Percentiles rank a stretch among this genome's conserved stretches.
Conservation (phyloP, 306 rosid genomes). For the Psophocarpus tetragonolobus region DNA sequence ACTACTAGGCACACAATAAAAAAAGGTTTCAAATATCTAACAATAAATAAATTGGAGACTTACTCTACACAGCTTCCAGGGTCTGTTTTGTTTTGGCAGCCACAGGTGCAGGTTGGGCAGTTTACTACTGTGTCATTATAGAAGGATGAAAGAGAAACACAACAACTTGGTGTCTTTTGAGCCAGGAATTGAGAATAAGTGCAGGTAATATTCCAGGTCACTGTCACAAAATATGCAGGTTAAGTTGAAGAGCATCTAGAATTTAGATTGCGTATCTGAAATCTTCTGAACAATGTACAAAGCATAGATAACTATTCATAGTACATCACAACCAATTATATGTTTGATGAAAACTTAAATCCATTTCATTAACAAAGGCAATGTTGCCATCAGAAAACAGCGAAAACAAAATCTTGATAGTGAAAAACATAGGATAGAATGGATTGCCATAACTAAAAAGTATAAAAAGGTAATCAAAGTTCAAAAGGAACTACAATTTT, state of each 20-base stretch:
- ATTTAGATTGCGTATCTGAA: not conserved
- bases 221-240: conserved; percentile 52
- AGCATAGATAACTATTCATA: conserved; percentile 7
- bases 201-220: conserved; percentile 99
- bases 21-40: conserved; percentile 3
- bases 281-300: not conserved
- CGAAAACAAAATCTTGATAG: not conserved
- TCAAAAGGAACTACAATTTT: not conserved
- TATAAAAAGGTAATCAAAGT: not conserved
- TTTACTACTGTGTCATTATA: conserved; percentile 86
- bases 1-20: not conserved
- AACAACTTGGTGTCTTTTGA: conserved; percentile 96
- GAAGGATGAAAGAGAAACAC: conserved; percentile 98
- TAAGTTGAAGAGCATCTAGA: conserved; percentile 21
- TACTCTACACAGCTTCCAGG: conserved; percentile 84
- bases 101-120: conserved; percentile 95
- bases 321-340: not conserved
- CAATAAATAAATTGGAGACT: conserved; percentile 35
- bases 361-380: not conserved
- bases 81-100: conserved; percentile 77
- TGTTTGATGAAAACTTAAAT: not conserved
- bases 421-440: not conserved
- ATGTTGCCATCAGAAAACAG: not conserved
- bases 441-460: not conserved
- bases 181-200: conserved; percentile 95